These are phyloP conservation scores for Saccharomycopsis fermentans DNA, from an alignment of 805 yeast genomes.

Conservation along the genomic window DNA sequence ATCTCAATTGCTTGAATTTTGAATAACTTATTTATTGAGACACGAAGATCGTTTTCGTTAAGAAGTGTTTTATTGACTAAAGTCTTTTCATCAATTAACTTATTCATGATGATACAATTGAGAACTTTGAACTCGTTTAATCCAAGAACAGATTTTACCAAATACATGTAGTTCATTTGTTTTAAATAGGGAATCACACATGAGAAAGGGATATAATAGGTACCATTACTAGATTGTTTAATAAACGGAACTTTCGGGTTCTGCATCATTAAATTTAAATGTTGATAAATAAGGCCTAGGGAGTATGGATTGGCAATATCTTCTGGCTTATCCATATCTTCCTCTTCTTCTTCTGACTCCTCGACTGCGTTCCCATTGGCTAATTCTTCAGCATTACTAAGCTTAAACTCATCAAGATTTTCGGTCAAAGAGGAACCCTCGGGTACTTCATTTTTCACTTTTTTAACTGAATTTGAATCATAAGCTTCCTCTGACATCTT, in stretches of 20 bases:
- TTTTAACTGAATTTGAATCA: conserved; percentile 20
- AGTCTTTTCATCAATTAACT: conserved; percentile 75
- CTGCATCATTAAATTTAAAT: conserved; percentile 52
- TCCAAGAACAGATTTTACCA: conserved; percentile 54
- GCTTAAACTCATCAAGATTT: conserved; percentile 19
- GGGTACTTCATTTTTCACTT: conserved; percentile 23
- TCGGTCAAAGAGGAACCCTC: conserved; percentile 14
- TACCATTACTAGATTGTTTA: conserved; percentile 43
- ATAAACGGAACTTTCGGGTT: conserved; percentile 50
- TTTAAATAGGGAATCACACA: conserved; percentile 38
- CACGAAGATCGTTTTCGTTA: conserved; percentile 67
- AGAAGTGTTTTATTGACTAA: conserved; percentile 67
- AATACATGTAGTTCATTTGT: conserved; percentile 42
- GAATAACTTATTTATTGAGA: conserved; percentile 55
- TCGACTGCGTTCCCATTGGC: conserved; percentile 23
- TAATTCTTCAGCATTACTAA: conserved; percentile 15
- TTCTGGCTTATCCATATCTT: conserved; percentile 27
- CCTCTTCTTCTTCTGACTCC: conserved; percentile 26
- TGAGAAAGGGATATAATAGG: conserved; percentile 53
- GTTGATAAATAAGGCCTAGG: conserved; percentile 26
- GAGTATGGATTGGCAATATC: conserved; percentile 20
- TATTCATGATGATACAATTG: conserved; percentile 61
- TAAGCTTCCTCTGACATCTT: conserved; percentile 23
- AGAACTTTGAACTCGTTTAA: conserved; percentile 59
- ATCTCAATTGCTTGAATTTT: conserved; percentile 68